A percentile compares a stretch with the other conserved stretches of the same genome.
Conservation (phyloP, 345 rosid species). For the Heritiera littoralis region DNA sequence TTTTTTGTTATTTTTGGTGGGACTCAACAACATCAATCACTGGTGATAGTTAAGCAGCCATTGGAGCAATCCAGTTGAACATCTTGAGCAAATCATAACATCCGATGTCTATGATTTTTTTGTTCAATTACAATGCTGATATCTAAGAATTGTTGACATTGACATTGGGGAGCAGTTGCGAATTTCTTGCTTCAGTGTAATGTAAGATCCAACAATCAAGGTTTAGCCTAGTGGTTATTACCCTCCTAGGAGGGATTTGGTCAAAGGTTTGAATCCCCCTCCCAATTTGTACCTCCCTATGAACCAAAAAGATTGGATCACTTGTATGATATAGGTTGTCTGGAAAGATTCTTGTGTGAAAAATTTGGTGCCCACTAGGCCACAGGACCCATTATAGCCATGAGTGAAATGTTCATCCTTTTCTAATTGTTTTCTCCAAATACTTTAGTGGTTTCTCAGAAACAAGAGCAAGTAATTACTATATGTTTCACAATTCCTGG, state of each 20-base stretch:
- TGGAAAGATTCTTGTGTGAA: neutral
- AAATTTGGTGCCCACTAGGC: neutral
- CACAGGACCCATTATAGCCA: neutral
- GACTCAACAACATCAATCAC: neutral
- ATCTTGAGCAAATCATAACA: slow-evolving; percentile 2
- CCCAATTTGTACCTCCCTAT: too few species aligned
- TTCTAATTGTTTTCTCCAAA: neutral
- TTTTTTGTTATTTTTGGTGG: neutral
- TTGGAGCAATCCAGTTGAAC: neutral
- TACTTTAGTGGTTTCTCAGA: neutral
- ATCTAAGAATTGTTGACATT: neutral
- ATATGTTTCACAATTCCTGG: neutral
- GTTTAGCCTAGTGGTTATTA: too few species aligned
- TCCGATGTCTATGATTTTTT: slow-evolving; percentile 1
- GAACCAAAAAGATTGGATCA: too few species aligned
- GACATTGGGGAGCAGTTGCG: neutral
- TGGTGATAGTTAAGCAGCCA: neutral
- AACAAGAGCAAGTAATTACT: neutral
- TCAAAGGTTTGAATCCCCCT: too few species aligned
- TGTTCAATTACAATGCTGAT: neutral
- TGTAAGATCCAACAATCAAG: too few species aligned
- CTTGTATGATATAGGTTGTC: neutral
- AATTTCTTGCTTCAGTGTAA: neutral
- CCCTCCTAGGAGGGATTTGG: too few species aligned
- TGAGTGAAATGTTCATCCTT: neutral